A percentile compares a stretch with the other conserved stretches of the same genome.
Conservation (phyloP, 805 yeast species). For the Yarrowia sp. region DNA sequence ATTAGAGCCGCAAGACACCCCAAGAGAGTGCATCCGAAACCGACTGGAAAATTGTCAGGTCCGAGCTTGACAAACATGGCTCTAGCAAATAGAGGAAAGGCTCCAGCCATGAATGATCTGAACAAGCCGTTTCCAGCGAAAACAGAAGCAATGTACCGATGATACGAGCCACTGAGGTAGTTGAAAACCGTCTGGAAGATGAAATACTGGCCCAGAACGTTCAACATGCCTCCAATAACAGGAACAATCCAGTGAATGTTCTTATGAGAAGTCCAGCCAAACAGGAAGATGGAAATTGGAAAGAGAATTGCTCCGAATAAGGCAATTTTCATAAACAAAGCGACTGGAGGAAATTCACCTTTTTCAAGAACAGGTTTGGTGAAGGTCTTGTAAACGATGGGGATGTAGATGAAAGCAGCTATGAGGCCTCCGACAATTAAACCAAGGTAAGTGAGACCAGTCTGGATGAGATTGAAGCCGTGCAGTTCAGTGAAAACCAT, state of each 20-base stretch:
- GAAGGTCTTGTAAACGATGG: background rate
- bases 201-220: slow-evolving; percentile 44
- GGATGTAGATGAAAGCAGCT: background rate
- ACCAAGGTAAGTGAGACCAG: slow-evolving; percentile 48
- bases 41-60: slow-evolving; percentile 49
- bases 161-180: slow-evolving; percentile 51
- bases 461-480: slow-evolving; percentile 46
- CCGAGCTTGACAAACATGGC: slow-evolving; percentile 50
- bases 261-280: slow-evolving; percentile 51
- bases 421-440: slow-evolving; percentile 45
- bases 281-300: slow-evolving; percentile 48
- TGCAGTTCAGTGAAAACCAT: slow-evolving; percentile 47
- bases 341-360: slow-evolving; percentile 16
- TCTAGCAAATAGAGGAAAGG: slow-evolving; percentile 59
- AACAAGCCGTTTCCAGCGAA: slow-evolving; percentile 54
- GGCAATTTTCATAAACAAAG: slow-evolving; percentile 32
- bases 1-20: slow-evolving; percentile 33
- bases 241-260: slow-evolving; percentile 52
- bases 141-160: slow-evolving; percentile 52
- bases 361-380: background rate
- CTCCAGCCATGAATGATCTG: slow-evolving; percentile 51
- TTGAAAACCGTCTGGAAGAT: slow-evolving; percentile 54
- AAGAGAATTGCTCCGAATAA: slow-evolving; percentile 45
- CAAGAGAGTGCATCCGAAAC: slow-evolving; percentile 50
- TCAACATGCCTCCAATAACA: slow-evolving; percentile 45